phyloP scores from a whole-genome alignment of 106 monocot species.

The Cymbidium sinense region DNA sequence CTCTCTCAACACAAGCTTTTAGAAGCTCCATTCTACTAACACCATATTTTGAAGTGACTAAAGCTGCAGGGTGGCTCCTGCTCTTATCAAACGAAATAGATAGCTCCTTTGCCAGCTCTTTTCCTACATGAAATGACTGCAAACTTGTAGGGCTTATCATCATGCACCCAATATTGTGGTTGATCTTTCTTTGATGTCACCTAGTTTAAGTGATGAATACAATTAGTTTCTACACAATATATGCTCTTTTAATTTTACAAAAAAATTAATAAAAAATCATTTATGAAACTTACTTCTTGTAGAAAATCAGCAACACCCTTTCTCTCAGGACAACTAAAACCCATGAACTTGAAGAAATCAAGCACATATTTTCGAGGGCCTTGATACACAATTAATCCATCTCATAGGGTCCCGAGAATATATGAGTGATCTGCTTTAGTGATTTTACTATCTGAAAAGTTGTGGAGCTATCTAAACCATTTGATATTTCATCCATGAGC shows the following conservation, averaged over 20 bases:
- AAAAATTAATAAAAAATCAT: conserved; percentile 2
- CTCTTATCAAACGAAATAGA: conserved; percentile 7
- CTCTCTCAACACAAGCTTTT: conserved; percentile 9
- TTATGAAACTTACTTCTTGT: conserved; percentile 34
- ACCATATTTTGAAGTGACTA: conserved; percentile 12
- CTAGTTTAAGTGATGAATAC: not conserved
- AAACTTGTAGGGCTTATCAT: conserved; percentile 23
- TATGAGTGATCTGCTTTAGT: conserved; percentile 30
- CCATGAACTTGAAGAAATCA: conserved; percentile 47
- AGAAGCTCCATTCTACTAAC: conserved; percentile 8
- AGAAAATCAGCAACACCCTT: conserved; percentile 50
- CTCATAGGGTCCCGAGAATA: conserved; percentile 51
- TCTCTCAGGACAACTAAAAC: conserved; percentile 45
- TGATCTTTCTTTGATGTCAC: conserved; percentile 55
- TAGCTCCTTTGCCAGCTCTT: conserved; percentile 1
- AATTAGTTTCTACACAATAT: not conserved
- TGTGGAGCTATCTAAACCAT: conserved; percentile 50
- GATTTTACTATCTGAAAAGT: conserved; percentile 54
- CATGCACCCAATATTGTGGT: conserved; percentile 30
- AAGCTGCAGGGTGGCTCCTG: conserved; percentile 16
- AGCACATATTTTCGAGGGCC: conserved; percentile 37
- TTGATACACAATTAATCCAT: conserved; percentile 44
- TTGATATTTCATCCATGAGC: conserved; percentile 60
- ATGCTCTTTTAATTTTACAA: not conserved
- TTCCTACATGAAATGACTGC: conserved; percentile 15